Conservation (phyloP, 805 yeast species). For the Ogataea methanolica region DNA sequence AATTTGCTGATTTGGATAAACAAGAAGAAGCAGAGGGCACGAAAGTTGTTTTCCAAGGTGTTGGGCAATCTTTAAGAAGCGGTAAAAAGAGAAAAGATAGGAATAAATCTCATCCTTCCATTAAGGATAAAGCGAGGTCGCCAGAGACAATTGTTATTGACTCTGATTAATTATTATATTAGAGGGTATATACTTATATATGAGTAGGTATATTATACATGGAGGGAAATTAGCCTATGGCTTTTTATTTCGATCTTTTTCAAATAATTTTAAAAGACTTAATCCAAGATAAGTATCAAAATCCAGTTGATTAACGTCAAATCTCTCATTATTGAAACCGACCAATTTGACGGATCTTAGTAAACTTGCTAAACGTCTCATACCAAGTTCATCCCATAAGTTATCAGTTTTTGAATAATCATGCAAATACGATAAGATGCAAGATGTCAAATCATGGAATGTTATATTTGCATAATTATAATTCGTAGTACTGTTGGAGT, state of each 20-base stretch:
- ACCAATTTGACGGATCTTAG: slow-evolving; percentile 29
- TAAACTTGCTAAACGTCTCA: slow-evolving; percentile 43
- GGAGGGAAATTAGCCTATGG: neutral
- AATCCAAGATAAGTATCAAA: slow-evolving; percentile 21
- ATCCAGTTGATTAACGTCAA: slow-evolving; percentile 4
- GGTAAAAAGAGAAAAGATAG: slow-evolving; percentile 56
- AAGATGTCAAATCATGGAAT: slow-evolving; percentile 26
- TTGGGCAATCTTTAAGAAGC: slow-evolving; percentile 67
- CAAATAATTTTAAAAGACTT: slow-evolving; percentile 11
- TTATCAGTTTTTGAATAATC: slow-evolving; percentile 37
- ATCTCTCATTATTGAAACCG: slow-evolving; percentile 4
- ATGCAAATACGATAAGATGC: slow-evolving; percentile 35
- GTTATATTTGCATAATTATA: slow-evolving; percentile 37
- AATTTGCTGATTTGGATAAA: slow-evolving; percentile 30
- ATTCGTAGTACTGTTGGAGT: slow-evolving; percentile 9
- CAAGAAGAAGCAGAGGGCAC: slow-evolving; percentile 11
- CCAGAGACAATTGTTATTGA: slow-evolving; percentile 84
- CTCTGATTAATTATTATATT: slow-evolving; percentile 26
- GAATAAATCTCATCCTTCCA: slow-evolving; percentile 44
- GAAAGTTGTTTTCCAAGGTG: slow-evolving; percentile 45
- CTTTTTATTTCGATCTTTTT: neutral
- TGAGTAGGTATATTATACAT: too few species aligned
- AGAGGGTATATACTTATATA: neutral
- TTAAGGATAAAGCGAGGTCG: slow-evolving; percentile 59
- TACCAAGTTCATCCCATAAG: slow-evolving; percentile 42